Evolutionary conservation across 176 grass and related monocot species (phyloP).

Genomic region (Luzula sylvatica): DNA sequence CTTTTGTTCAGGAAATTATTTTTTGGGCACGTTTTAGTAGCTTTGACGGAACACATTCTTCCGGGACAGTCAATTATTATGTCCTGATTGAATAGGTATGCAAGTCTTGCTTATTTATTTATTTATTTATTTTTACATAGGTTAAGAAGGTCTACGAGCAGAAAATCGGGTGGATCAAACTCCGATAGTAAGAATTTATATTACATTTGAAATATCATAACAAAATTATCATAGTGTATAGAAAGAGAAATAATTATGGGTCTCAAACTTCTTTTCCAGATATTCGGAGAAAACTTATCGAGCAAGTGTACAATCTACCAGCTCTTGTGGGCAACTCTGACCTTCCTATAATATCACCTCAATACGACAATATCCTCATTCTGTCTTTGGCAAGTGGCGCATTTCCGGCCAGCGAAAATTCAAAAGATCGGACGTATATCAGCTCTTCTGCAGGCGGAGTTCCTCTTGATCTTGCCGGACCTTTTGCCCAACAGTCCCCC

Average conservation of each 20-base stretch:
- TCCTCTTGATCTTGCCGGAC: conserved; percentile 14
- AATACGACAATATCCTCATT: conserved; percentile 12
- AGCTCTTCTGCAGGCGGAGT: conserved; percentile 8
- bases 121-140: no score
- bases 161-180: no score
- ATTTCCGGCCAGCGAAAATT: conserved; percentile 46
- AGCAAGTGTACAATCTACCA: conserved; percentile 51
- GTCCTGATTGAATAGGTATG: background rate
- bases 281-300: conserved; percentile 39
- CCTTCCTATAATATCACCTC: background rate
- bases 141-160: no score
- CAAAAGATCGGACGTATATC: conserved; percentile 20
- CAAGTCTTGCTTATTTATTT: no score
- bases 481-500: conserved; percentile 17
- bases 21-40: no score
- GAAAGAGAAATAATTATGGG: no score
- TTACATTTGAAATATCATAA: no score
- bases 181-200: no score
- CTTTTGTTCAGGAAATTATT: background rate
- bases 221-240: no score
- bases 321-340: conserved; percentile 51
- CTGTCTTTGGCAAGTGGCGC: conserved; percentile 58
- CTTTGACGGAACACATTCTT: no score
- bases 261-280: no score
- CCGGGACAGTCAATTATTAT: background rate